Conservation (phyloP, 192 early-diverging fungal species). For the Entomortierella chlamydospora region DNA sequence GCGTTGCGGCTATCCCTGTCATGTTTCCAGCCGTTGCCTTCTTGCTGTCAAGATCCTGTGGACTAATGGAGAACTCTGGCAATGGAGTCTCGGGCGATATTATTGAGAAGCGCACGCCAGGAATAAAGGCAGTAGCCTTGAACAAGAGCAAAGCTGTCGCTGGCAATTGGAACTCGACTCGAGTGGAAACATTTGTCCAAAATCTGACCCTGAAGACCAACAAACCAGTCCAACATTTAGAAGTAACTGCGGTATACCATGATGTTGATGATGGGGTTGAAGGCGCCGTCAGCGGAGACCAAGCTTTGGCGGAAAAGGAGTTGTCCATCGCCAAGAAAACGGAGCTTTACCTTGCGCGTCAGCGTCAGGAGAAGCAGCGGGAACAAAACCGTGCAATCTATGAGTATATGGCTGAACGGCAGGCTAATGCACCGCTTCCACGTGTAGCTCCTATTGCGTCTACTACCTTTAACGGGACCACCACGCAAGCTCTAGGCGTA, state of each 20-base stretch:
- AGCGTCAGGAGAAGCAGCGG: neutral
- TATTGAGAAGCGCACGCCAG: conserved; percentile 23
- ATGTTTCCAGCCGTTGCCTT: conserved; percentile 35
- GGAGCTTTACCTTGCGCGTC: conserved; percentile 2
- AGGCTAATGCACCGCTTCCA: neutral
- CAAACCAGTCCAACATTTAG: conserved; percentile 7
- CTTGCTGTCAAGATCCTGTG: conserved; percentile 42
- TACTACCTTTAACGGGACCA: neutral
- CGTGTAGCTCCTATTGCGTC: neutral
- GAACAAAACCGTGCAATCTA: too few species aligned
- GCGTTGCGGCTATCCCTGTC: conserved; percentile 17
- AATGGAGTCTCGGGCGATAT: conserved; percentile 24
- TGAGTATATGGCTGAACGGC: neutral
- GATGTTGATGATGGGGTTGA: conserved; percentile 1
- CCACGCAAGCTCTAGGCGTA: neutral
- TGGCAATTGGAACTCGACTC: conserved; percentile 22
- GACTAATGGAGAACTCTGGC: conserved; percentile 35
- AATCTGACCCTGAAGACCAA: neutral
- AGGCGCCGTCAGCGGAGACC: neutral
- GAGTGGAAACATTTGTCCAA: conserved; percentile 25
- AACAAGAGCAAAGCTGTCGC: conserved; percentile 20
- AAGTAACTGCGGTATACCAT: neutral
- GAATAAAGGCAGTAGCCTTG: conserved; percentile 24
- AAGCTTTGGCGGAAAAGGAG: conserved; percentile 1
- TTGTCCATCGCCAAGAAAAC: neutral